Evolutionary conservation across 441 rosid genomes (phyloP).

Genomic region (Macaranga tanarius): DNA sequence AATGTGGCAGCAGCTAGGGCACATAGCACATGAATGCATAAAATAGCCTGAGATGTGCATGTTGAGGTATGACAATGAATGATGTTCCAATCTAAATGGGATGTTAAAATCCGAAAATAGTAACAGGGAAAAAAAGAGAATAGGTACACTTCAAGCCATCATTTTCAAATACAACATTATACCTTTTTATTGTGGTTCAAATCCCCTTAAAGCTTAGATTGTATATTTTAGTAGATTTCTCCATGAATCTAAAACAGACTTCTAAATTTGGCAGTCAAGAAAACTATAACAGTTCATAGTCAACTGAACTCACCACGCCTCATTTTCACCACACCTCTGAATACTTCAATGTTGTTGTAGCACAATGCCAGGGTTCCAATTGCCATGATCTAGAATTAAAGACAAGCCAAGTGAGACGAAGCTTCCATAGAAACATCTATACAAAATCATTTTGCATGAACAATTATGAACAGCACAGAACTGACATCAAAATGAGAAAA

Average conservation of each 20-base stretch:
- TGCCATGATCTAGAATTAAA: constrained; percentile 74
- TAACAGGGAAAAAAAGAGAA: not conserved
- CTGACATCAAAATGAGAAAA: not conserved
- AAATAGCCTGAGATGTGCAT: not conserved
- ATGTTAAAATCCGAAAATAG: not conserved
- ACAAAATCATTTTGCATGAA: constrained; percentile 5
- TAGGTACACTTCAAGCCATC: not conserved
- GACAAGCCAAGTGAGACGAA: constrained; percentile 29
- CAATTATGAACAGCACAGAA: not conserved
- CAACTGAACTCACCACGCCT: constrained; percentile 74
- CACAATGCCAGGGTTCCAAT: constrained; percentile 91
- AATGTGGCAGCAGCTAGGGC: not conserved
- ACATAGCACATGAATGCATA: not conserved
- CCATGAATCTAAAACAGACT: not conserved
- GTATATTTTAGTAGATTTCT: not conserved
- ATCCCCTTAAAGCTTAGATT: not conserved
- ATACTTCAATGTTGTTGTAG: constrained; percentile 88
- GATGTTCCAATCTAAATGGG: too few relatives aligned
- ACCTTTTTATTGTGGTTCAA: not conserved
- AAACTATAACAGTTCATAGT: constrained; percentile 3
- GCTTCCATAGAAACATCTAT: constrained; percentile 13
- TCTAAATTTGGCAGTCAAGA: constrained; percentile 14
- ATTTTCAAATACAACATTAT: not conserved
- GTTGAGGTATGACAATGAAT: not conserved
- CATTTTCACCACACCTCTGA: constrained; percentile 88